Evolutionary conservation across 208 protist species (phyloP).

Genomic region (Crithidia expoeki): DNA sequence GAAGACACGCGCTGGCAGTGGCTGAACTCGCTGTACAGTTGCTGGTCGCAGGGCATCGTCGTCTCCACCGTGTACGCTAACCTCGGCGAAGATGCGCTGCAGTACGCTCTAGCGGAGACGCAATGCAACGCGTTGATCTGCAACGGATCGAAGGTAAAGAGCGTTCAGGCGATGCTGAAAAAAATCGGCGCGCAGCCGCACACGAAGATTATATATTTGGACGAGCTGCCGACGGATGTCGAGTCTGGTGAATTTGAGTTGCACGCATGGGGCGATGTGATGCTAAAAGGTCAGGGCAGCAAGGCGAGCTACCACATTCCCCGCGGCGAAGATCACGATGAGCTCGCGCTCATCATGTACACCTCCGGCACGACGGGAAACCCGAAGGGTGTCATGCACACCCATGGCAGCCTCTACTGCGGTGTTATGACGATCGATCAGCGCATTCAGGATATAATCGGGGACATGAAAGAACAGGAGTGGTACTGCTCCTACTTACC

Average conservation of each 20-base stretch:
- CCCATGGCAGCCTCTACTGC: slow-evolving; percentile 71
- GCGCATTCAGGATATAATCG: slow-evolving; percentile 56
- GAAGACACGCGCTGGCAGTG: slow-evolving; percentile 90
- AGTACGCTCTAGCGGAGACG: slow-evolving; percentile 76
- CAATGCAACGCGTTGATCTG: slow-evolving; percentile 72
- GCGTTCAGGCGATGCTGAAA: slow-evolving; percentile 57
- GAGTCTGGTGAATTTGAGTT: slow-evolving; percentile 41
- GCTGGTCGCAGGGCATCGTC: slow-evolving; percentile 69
- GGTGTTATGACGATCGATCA: slow-evolving; percentile 54
- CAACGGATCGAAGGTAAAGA: slow-evolving; percentile 60
- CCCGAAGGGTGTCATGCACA: slow-evolving; percentile 90
- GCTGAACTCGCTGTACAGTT: slow-evolving; percentile 65
- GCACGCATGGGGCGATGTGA: slow-evolving; percentile 60
- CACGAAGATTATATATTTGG: slow-evolving; percentile 69
- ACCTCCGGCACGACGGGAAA: slow-evolving; percentile 91
- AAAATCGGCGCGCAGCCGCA: slow-evolving; percentile 11
- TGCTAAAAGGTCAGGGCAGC: slow-evolving; percentile 52
- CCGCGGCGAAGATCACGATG: slow-evolving; percentile 39
- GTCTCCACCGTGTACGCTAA: slow-evolving; percentile 86
- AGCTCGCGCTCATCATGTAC: slow-evolving; percentile 88
- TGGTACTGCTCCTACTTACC: slow-evolving; percentile 91
- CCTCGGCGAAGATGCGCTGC: slow-evolving; percentile 79
- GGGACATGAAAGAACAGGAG: slow-evolving; percentile 52
- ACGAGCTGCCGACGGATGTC: slow-evolving; percentile 44
- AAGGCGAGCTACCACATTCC: slow-evolving; percentile 35